Percentiles rank a stretch among this genome's conserved stretches.
Evolutionary conservation across 2,329 filamentous ascomycete genomes (phyloP).

Genomic region (Beauveria bassiana): DNA sequence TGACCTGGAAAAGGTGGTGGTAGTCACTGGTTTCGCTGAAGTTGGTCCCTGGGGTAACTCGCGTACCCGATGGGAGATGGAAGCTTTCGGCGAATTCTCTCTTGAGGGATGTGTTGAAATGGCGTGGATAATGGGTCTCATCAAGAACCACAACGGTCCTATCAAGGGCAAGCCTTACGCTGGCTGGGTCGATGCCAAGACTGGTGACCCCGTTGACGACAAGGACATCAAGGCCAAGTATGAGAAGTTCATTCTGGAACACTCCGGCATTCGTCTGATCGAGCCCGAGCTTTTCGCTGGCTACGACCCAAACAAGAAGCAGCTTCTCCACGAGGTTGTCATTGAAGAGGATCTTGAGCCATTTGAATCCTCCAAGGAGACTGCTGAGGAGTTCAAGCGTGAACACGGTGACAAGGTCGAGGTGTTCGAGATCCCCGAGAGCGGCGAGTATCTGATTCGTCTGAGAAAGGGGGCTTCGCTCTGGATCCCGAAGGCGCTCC

Average conservation of each 20-base stretch:
- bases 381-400: conserved; percentile 92
- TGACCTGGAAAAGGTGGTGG: conserved; percentile 94
- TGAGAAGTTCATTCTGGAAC: conserved; percentile 92
- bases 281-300: conserved; percentile 95
- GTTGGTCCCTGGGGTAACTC: conserved; percentile 98
- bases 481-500: conserved; percentile 92
- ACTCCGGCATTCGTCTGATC: conserved; percentile 94
- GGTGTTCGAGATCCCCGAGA: conserved; percentile 89
- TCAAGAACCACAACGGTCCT: conserved; percentile 95
- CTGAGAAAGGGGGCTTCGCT: conserved; percentile 93
- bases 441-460: conserved; percentile 88
- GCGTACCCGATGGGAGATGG: conserved; percentile 98
- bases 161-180: conserved; percentile 96
- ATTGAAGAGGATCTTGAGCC: conserved; percentile 96
- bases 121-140: conserved; percentile 99
- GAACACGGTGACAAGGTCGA: conserved; percentile 97
- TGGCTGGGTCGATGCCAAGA: conserved; percentile 93
- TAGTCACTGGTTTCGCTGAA: conserved; percentile 94
- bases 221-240: conserved; percentile 98
- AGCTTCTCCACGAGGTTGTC: conserved; percentile 93
- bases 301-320: conserved; percentile 98
- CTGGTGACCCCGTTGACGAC: conserved; percentile 91
- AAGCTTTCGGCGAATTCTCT: conserved; percentile 92
- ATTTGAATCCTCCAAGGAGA: conserved; percentile 96
- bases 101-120: conserved; percentile 97